These are phyloP conservation scores for Amanita jacksonii DNA, from an alignment of 768 basidiomycete species.

Conservation along the genomic window DNA sequence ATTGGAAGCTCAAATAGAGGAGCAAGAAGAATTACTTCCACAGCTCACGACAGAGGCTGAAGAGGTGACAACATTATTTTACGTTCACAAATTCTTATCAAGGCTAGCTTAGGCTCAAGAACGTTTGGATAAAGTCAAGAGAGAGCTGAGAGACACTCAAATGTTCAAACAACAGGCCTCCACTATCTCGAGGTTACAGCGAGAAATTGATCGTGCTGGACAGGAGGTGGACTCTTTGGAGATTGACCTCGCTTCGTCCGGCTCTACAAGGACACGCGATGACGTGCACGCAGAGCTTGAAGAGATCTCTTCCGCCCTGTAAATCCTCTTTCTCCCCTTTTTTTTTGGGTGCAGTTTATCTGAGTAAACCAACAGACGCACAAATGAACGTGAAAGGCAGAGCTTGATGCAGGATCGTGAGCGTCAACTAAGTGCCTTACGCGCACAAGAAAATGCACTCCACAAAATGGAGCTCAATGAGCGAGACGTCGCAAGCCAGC, in stretches of 20 bases:
- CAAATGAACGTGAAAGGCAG: constrained; percentile 54
- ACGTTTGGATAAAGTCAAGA: constrained; percentile 41
- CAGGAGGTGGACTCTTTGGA: constrained; percentile 60
- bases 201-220: constrained; percentile 48
- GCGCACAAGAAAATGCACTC: constrained; percentile 49
- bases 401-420: constrained; percentile 51
- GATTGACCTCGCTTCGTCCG: constrained; percentile 55
- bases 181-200: constrained; percentile 48
- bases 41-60: constrained; percentile 45
- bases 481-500: constrained; percentile 42
- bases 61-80: constrained; percentile 33
- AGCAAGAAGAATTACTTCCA: constrained; percentile 46
- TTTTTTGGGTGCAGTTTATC: not conserved
- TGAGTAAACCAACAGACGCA: constrained; percentile 34
- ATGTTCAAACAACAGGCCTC: constrained; percentile 51
- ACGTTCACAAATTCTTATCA: constrained; percentile 3
- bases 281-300: constrained; percentile 80
- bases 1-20: constrained; percentile 51
- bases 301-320: constrained; percentile 56
- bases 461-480: constrained; percentile 56
- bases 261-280: constrained; percentile 73
- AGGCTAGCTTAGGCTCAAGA: constrained; percentile 36
- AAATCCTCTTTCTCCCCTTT: constrained; percentile 16
- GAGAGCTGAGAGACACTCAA: constrained; percentile 50
- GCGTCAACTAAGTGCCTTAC: constrained; percentile 40